Conservation (phyloP, 495 filamentous ascomycete species). For the Penicillium angulare region DNA sequence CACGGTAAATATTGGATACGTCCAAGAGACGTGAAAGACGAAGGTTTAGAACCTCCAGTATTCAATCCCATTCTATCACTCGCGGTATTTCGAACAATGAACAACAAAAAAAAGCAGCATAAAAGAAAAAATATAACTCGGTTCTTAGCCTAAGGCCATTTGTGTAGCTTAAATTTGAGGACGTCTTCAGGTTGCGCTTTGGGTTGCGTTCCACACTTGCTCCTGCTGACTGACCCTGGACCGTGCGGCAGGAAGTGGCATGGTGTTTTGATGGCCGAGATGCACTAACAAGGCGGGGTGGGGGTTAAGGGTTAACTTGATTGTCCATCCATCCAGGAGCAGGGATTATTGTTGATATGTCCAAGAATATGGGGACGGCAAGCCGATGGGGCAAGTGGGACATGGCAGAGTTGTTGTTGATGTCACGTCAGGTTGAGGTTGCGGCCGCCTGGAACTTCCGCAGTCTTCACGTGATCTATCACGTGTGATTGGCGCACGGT, state of each 20-base stretch:
- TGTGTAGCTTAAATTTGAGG: background rate
- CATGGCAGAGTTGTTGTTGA: constrained; percentile 7
- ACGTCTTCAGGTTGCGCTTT: background rate
- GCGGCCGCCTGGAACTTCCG: background rate
- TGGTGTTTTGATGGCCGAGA: too few relatives aligned
- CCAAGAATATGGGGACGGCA: background rate
- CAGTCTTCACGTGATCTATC: background rate
- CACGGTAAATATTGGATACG: background rate
- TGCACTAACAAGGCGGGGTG: too few relatives aligned
- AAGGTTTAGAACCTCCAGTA: background rate
- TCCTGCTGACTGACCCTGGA: constrained; percentile 1
- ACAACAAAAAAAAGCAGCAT: background rate
- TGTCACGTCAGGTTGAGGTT: constrained; percentile 16
- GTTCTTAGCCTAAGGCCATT: background rate
- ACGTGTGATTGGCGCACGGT: background rate
- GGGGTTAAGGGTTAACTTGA: too few relatives aligned
- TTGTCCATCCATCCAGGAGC: background rate
- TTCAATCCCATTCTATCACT: background rate
- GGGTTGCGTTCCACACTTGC: background rate
- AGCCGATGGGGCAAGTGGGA: constrained; percentile 2
- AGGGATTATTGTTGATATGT: background rate
- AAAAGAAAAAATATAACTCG: background rate
- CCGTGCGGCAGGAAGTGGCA: constrained; percentile 11
- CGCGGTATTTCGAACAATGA: background rate
- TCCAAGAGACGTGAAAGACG: background rate